Conservation (phyloP, 345 rosid genomes). For the Conringia planisiliqua region DNA sequence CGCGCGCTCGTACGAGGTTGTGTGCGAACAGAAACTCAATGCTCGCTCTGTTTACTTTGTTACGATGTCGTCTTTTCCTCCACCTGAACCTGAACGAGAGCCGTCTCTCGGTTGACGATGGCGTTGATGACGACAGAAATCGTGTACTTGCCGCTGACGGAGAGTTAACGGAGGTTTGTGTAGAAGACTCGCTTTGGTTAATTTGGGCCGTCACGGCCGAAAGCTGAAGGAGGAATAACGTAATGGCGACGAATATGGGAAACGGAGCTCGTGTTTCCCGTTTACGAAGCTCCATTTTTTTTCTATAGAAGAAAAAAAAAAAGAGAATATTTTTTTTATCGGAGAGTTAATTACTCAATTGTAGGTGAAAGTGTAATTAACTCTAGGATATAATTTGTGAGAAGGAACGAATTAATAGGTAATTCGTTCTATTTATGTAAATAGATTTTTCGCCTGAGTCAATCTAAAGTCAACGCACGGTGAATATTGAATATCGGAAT, state of each 20-base stretch:
- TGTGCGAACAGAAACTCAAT: conserved; percentile 40
- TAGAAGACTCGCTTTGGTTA: background rate
- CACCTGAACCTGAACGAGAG: conserved; percentile 1
- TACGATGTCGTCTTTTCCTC: conserved; percentile 18
- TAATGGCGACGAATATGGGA: background rate
- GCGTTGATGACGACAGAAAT: conserved; percentile 6
- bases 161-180: conserved; percentile 16
- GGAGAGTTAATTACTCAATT: conserved; percentile 22
- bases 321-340: background rate
- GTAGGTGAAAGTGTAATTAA: conserved; percentile 8
- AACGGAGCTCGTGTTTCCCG: conserved; percentile 21
- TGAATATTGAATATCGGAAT: conserved; percentile 15
- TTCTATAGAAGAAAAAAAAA: background rate
- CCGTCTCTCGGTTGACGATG: background rate
- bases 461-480: conserved; percentile 18
- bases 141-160: background rate
- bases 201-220: conserved; percentile 14
- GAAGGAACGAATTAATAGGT: conserved; percentile 24
- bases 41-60: background rate
- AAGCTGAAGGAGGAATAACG: conserved; percentile 14
- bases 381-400: background rate
- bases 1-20: conserved; percentile 34
- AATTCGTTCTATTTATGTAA: conserved; percentile 17
- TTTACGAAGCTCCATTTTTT: conserved; percentile 29
- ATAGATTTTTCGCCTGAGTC: background rate